phyloP scores from a whole-genome alignment of 2,329 filamentous ascomycete species.

The Arthroderma sp. region DNA sequence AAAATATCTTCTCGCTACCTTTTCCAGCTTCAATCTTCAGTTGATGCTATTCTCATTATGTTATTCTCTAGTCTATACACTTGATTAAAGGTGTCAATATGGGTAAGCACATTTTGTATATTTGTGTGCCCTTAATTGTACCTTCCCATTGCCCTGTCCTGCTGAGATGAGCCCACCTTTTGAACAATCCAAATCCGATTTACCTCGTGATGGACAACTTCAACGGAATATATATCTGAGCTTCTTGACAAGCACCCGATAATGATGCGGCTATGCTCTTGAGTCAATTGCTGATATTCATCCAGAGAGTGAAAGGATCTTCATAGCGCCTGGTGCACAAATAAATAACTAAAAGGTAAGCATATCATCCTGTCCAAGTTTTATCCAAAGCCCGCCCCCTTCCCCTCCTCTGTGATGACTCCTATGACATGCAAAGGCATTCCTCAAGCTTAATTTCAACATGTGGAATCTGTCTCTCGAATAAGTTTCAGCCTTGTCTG shows the following conservation, averaged over 20 bases:
- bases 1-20: too few relatives aligned
- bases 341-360: constrained; percentile 31
- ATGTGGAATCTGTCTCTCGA: constrained; percentile 49
- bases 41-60: too few relatives aligned
- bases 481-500: constrained; percentile 61
- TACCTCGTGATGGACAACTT: constrained; percentile 37
- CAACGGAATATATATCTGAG: not conserved
- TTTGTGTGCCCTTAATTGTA: too few relatives aligned
- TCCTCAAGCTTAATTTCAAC: constrained; percentile 51
- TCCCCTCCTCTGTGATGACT: constrained; percentile 43
- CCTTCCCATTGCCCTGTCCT: not conserved
- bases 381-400: constrained; percentile 4
- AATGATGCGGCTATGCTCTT: too few relatives aligned
- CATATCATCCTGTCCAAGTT: constrained; percentile 7
- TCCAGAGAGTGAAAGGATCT: too few relatives aligned
- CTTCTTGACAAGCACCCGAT: too few relatives aligned
- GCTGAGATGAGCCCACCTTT: constrained; percentile 31
- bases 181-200: constrained; percentile 48
- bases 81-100: too few relatives aligned
- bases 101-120: too few relatives aligned
- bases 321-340: too few relatives aligned
- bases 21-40: too few relatives aligned
- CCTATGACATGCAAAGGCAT: constrained; percentile 52
- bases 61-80: too few relatives aligned
- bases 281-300: too few relatives aligned